phyloP scores from a whole-genome alignment of 2,329 filamentous ascomycete genomes.

The Aureobasidium zeae region DNA sequence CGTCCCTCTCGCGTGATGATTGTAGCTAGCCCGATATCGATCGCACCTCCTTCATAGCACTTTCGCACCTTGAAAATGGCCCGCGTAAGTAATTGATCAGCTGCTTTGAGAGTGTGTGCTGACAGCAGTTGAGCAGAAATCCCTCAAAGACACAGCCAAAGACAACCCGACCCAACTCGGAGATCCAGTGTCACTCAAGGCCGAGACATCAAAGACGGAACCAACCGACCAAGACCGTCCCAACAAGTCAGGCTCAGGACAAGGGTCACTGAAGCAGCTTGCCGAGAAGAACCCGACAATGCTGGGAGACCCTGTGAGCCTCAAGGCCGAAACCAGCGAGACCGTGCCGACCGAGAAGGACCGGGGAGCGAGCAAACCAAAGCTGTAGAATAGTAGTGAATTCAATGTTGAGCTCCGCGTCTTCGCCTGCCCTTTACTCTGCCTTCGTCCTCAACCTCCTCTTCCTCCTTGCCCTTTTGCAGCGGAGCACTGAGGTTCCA shows the following conservation, averaged over 20 bases:
- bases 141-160: conserved; percentile 20
- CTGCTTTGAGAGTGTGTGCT: neutral
- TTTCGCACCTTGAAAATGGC: no score
- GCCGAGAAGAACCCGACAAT: conserved; percentile 23
- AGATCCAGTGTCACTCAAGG: conserved; percentile 30
- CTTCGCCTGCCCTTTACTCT: conserved; percentile 42
- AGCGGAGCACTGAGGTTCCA: conserved; percentile 66
- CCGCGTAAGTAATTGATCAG: neutral
- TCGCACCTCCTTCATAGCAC: no score
- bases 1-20: no score
- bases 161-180: conserved; percentile 28
- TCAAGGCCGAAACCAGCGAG: conserved; percentile 25
- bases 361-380: conserved; percentile 25
- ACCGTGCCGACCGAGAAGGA: conserved; percentile 28
- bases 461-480: conserved; percentile 76
- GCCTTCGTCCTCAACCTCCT: conserved; percentile 60
- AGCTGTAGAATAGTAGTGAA: conserved; percentile 21
- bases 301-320: conserved; percentile 24
- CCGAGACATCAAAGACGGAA: conserved; percentile 27
- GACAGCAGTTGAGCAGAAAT: conserved; percentile 2
- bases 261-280: conserved; percentile 22
- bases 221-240: conserved; percentile 23
- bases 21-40: no score
- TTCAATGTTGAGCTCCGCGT: conserved; percentile 24
- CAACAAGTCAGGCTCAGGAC: conserved; percentile 14